Base-by-base conservation (phyloP, 202 grass and related monocot genomes). In the Tripidium arundinaceum region DNA sequence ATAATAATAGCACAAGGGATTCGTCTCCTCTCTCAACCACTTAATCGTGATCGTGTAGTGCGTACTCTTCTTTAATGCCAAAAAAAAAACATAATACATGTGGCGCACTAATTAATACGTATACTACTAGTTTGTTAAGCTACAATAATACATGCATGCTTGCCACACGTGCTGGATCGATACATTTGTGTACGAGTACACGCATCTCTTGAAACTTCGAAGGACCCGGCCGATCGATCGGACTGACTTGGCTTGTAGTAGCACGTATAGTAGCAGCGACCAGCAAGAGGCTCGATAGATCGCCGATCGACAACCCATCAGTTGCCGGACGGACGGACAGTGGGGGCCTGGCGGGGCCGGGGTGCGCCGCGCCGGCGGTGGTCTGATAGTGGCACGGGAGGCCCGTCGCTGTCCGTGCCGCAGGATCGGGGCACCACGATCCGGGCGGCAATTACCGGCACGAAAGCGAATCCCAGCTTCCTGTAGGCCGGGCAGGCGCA, bases 401-500 rank as follows among this genome's bases (percentile, higher is more conserved):
- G 11, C 21, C 29, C 42, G 65, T 81, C 72, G 58, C 59, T 72
- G 59, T 85, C 65, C 22, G 65, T 5, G 70, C 29, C 36, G 46
- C 46, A 14, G 71, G 83, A 70, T 84, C 82, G 58, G 49, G 85
- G 79, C 85, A 60, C 71, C 78, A 26, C 12, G 80, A 83, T 75
- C 80, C 75, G 60, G 7, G 46, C 62, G 62, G 63, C 81, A 75
- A 55, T 47, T 45, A 68, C 79, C 22, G 50, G 50, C 62, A 16
- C 63, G 72, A 75, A 86, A 80, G 69, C 58, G 45, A 85, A 42
- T 16, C 55, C 55, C 62, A 27, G 62, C 55, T 25, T 6, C 65
- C 29, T 31, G 29, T 31, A 31, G 29, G 29, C 29, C 29, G 29
- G 29, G 2, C 29, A 31, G 29, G n/a, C n/a, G n/a, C n/a, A n/a